Conservation (phyloP, 257 asterid species). For the Paraleonurus japonicus region DNA sequence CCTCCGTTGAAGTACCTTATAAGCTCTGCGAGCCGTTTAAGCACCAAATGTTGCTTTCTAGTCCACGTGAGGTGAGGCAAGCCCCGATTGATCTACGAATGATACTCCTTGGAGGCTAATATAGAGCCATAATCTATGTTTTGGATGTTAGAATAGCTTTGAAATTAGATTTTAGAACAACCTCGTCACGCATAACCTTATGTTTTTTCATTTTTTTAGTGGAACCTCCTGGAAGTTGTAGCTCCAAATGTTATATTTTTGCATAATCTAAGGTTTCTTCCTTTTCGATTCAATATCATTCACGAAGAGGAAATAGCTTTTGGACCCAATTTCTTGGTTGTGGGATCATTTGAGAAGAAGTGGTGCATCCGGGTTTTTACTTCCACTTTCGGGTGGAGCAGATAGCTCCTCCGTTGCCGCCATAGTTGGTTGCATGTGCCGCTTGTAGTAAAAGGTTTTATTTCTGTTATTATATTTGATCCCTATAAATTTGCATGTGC, state of each 20-base stretch:
- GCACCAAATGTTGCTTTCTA: slow-evolving; percentile 68
- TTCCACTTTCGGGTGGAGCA: slow-evolving; percentile 97
- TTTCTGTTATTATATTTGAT: slow-evolving; percentile 18
- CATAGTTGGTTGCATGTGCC: slow-evolving; percentile 98
- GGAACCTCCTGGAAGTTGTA: slow-evolving; percentile 1
- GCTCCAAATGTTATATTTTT: slow-evolving; percentile 9
- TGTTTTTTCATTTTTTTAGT: neutral
- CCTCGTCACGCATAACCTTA: neutral
- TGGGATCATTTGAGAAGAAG: slow-evolving; percentile 97
- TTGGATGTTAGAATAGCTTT: neutral
- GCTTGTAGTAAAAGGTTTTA: slow-evolving; percentile 82
- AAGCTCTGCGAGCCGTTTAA: slow-evolving; percentile 82
- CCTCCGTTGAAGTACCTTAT: slow-evolving; percentile 64
- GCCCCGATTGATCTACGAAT: neutral
- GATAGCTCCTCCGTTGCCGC: slow-evolving; percentile 98
- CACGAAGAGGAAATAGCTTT: slow-evolving; percentile 95
- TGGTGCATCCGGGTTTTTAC: slow-evolving; percentile 95
- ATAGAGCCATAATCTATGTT: neutral
- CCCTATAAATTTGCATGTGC: neutral
- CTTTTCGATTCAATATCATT: slow-evolving; percentile 72
- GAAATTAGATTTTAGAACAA: neutral
- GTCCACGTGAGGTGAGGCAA: slow-evolving; percentile 76
- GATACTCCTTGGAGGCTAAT: slow-evolving; percentile 6
- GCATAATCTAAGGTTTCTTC: neutral
- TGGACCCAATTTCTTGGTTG: slow-evolving; percentile 99